Evolutionary conservation across 768 basidiomycete species (phyloP), one percentile per base, ranked within the genome.

Genomic region (Hypholoma fasciculare): DNA sequence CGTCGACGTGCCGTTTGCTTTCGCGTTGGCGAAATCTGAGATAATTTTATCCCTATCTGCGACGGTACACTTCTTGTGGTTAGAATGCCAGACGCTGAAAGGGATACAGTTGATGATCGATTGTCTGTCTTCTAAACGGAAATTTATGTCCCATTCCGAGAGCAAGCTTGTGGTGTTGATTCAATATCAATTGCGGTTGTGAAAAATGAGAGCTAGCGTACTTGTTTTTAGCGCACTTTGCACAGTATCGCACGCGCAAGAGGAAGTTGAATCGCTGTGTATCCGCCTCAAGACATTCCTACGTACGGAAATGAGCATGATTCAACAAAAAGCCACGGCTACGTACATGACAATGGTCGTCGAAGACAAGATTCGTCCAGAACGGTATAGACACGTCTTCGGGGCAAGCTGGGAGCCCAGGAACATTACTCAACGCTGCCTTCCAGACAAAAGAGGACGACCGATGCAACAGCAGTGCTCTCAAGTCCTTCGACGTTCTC

Each of bases 201-300:
- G 13, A 23, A 30, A 16, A 16, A 20, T 7, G 52, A 19, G 2
- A 26, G 2, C 9, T 7, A 40, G 57, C 67, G 19, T 57, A 65
- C 69, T 59, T 55, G n/a, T 26, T 49, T 49, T 70, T 72, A 7
- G 59, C 49, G 46, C 71, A 74, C 49, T 54, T 54, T 30, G 58
- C 59, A 54, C 71, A 72, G 2, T 66, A 64, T 13, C 71, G 68
- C 7, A 65, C 59, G 17, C 69, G 63, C 34, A 72, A 49, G 8
- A 63, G 23, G 30, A 71, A 72, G 52, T 72, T 67, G 34, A 70
- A 64, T 37, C 61, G 63, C 40, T 61, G 55, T 11, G 60, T 64
- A 39, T 63, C 65, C 30, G 23, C 34, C 7, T 59, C 43, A 11
- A 62, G 42, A 51, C 69, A 72, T 27, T 65, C 70, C 67, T 71